Evolutionary conservation across 164 flowering plant genomes (phyloP), one percentile per base, ranked within the genome.

Genomic region (Stephania yunnanensis): DNA sequence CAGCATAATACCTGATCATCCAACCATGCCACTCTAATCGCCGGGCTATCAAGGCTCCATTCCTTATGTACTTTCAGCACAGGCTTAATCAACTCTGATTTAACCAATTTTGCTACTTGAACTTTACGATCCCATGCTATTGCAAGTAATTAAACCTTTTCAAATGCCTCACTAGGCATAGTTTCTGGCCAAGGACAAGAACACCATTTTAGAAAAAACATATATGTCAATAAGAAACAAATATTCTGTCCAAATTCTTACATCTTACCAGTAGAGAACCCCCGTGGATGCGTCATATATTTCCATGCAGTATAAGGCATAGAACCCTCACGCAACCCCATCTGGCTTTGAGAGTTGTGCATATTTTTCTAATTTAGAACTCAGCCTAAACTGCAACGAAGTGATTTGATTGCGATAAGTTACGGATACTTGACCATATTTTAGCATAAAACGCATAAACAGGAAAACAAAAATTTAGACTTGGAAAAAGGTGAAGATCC

Each of bases 241-340:
- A 76, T 3, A 53, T 31, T 66, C 45, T 42, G 52, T 46, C 3
- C 48, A 30, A 65, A 25, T 55, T 70, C 83, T 71, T 88, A 95
- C 97, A 48, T 70, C 83, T 71, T 88, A 95, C 97, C 97, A 82
- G 86, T 68, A 46, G 87, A 77, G 55, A 88, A 86, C 81, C 76
- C 78, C 44, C 70, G 82, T 31, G 81, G 68, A 63, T 80, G 83
- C 6, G 77, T 55, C 73, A 83, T 81, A 78, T 83, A 89, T 84
- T 87, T 95, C 99, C 98, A 95, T 19, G 99, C 97, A 81, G 96
- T 89, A 80, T 89, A 93, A 71, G 99, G 99, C 88, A 93, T 90
- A 75, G 95, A 84, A 78, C 98, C 98, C 58, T 93, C 97, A 20
- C 95, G 89, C 70, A 89, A n/a, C 89, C 48, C 98, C 98, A 69